phyloP scores from a whole-genome alignment of 305 asterid species.

The Salvia sclarea region DNA sequence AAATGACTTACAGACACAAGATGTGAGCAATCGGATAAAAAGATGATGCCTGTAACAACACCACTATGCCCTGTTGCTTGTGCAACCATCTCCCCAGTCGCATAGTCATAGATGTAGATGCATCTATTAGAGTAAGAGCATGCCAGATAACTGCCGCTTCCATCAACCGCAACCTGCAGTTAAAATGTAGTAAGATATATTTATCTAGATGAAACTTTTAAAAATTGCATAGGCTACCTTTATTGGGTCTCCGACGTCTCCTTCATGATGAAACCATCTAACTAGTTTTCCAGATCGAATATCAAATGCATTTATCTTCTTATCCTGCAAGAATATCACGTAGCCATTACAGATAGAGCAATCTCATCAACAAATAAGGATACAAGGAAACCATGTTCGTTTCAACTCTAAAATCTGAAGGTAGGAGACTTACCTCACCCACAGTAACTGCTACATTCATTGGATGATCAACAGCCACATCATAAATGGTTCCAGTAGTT shows the following conservation, averaged over 20 bases:
- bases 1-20: constrained; percentile 59
- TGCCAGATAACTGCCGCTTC: constrained; percentile 58
- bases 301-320: constrained; percentile 52
- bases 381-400: constrained; percentile 20
- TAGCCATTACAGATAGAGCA: constrained; percentile 6
- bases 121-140: constrained; percentile 58
- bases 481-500: constrained; percentile 45
- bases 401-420: constrained; percentile 10
- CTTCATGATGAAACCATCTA: constrained; percentile 52
- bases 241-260: constrained; percentile 48
- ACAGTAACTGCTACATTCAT: constrained; percentile 46
- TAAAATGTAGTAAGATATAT: constrained; percentile 29
- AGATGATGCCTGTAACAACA: constrained; percentile 54
- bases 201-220: constrained; percentile 26
- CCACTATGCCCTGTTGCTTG: constrained; percentile 64
- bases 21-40: constrained; percentile 66
- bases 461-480: constrained; percentile 47
- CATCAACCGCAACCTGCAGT: constrained; percentile 60
- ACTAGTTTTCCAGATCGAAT: constrained; percentile 53
- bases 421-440: constrained; percentile 46
- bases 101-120: constrained; percentile 55
- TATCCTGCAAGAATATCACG: constrained; percentile 47
- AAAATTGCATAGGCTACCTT: constrained; percentile 47
- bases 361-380: constrained; percentile 13
- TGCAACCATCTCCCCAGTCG: constrained; percentile 60